Base-by-base conservation (phyloP, 805 yeast genomes). In the Barnettozyma wickerhamii region DNA sequence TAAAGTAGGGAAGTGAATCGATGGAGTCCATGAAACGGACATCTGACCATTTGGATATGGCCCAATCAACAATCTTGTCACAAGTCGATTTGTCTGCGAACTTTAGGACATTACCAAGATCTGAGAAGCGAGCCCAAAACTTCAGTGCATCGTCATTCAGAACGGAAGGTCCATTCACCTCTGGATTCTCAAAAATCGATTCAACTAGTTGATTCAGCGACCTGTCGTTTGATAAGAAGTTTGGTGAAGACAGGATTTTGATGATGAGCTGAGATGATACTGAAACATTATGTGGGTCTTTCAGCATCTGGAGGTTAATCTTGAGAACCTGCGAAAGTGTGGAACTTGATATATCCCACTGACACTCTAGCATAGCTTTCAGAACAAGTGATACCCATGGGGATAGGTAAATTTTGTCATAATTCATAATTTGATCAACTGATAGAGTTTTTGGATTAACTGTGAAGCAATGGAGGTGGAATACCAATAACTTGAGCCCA, bases 161-260 rank as follows among this genome's bases (percentile, higher is more conserved):
- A 1, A 47, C 19, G 1, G 60, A 52, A 3, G 93, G 91, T 0
- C 91, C 91, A 55, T 73, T 75, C 1, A 79, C 62, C 33, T 76
- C 82, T 0, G 84, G 62, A 6, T 74, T 53, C 28, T 79, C 83
- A 35, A 74, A 60, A 2, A 78, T 38, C 21, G 72, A 72, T 31
- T 71, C 73, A 24, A 79, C 56, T 45, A 74, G 75, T 33, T 66
- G 72, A 4, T 63, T 41, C 7, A 78, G 49, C 0, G 74, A 56
- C 7, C 56, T 55, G 39, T 79, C 84, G 4, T 50, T 37, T 2
- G 50, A 33, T 1, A 14, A 14, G 15, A 47, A 46, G 1, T 35
- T 38, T 4, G 46, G 38, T 10, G 19, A 23, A 2, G 45, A 35
- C 5, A 63, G 40, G 12, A 59, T 41, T 37, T 50, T 40, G 42